A percentile compares a stretch with the other conserved stretches of the same genome.
Conservation (phyloP, 805 yeast species). For the Pichia exigua region DNA sequence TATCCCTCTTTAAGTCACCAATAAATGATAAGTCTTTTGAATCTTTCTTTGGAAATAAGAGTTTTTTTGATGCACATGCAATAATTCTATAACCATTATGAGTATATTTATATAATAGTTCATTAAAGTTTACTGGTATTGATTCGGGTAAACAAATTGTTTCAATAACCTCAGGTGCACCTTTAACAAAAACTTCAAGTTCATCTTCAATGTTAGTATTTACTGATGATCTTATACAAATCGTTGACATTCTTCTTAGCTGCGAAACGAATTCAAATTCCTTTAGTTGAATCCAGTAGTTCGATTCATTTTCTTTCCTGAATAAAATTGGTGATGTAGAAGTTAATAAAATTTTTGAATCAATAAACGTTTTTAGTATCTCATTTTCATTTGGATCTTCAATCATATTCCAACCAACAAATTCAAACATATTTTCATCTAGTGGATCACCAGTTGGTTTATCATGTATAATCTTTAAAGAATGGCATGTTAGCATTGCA, state of each 20-base stretch:
- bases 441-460: constrained; percentile 90
- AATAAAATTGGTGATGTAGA: constrained; percentile 39
- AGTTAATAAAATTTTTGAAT: constrained; percentile 32
- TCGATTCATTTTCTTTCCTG: constrained; percentile 22
- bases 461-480: constrained; percentile 68
- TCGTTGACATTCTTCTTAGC: constrained; percentile 84
- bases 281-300: constrained; percentile 30
- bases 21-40: constrained; percentile 40
- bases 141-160: constrained; percentile 66
- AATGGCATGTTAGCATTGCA: constrained; percentile 76
- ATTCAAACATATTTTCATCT: constrained; percentile 88
- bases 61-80: constrained; percentile 68
- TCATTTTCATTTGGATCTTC: constrained; percentile 50
- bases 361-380: constrained; percentile 14
- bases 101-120: constrained; percentile 73
- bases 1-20: constrained; percentile 48
- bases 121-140: constrained; percentile 68
- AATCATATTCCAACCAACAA: constrained; percentile 66
- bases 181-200: constrained; percentile 65
- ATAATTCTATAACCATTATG: constrained; percentile 93
- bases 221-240: constrained; percentile 40
- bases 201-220: constrained; percentile 4
- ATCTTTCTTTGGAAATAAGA: constrained; percentile 10
- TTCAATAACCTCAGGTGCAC: constrained; percentile 93
- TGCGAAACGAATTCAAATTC: constrained; percentile 81